Evolutionary conservation across 176 grass and related monocot genomes (phyloP).

Genomic region (Carex parvula): DNA sequence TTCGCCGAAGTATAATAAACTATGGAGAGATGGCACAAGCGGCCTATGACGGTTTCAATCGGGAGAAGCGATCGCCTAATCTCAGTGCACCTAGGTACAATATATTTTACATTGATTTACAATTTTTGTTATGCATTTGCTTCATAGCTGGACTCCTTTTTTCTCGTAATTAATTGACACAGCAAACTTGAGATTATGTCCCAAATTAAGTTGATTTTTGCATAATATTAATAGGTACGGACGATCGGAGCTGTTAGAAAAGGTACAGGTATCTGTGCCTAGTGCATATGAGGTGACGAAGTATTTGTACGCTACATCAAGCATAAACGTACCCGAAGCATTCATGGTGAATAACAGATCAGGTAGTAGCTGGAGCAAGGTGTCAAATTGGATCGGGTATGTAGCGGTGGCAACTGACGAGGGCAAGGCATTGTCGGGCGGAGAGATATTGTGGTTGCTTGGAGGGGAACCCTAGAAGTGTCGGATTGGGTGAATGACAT

Average conservation of each 20-base stretch:
- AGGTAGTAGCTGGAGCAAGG: slow-evolving; percentile 38
- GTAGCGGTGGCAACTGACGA: slow-evolving; percentile 71
- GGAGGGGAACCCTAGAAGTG: slow-evolving; percentile 59
- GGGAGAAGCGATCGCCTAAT: slow-evolving; percentile 45
- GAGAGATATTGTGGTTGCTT: slow-evolving; percentile 55
- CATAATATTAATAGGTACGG: slow-evolving; percentile 3
- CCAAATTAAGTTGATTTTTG: neutral
- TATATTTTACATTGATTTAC: neutral
- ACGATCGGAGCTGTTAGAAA: slow-evolving; percentile 35
- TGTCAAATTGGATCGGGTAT: slow-evolving; percentile 84
- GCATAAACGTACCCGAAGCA: slow-evolving; percentile 23
- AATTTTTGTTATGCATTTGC: neutral
- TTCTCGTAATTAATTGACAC: neutral
- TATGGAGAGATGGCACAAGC: slow-evolving; percentile 72
- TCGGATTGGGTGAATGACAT: slow-evolving; percentile 67
- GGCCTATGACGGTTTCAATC: slow-evolving; percentile 58
- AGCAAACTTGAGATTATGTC: neutral
- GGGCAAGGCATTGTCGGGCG: slow-evolving; percentile 47
- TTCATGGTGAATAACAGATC: slow-evolving; percentile 37
- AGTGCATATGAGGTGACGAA: slow-evolving; percentile 46
- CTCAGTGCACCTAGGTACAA: slow-evolving; percentile 49
- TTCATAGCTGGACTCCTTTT: neutral
- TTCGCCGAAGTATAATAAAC: slow-evolving; percentile 53
- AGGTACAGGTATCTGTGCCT: slow-evolving; percentile 29
- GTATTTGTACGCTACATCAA: slow-evolving; percentile 77